Percentiles rank a stretch among this genome's conserved stretches.
phyloP scores from a whole-genome alignment of 2,329 filamentous ascomycete genomes.

The Neonectria hederae region DNA sequence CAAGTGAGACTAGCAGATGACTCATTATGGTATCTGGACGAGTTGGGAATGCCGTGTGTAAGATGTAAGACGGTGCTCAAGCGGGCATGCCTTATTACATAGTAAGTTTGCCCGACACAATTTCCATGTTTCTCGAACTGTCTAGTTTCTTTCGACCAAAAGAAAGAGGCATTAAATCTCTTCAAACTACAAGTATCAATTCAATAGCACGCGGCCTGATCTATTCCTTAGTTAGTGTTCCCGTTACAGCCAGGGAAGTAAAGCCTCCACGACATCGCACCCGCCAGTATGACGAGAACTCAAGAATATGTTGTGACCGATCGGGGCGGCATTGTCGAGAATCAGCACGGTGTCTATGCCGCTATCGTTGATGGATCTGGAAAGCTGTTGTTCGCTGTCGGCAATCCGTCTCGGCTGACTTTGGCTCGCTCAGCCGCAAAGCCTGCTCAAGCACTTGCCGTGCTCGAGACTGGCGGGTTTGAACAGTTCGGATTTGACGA shows the following conservation, averaged over 20 bases:
- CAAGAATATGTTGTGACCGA: constrained; percentile 48
- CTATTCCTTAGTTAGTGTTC: not conserved
- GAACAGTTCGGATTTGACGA: constrained; percentile 50
- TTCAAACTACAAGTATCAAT: not conserved
- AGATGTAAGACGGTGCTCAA: not conserved
- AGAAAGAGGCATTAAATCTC: no score
- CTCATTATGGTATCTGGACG: not conserved
- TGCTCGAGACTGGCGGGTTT: constrained; percentile 53
- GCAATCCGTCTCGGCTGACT: constrained; percentile 53
- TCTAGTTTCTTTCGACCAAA: no score
- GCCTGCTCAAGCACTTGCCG: constrained; percentile 55
- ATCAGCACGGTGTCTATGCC: constrained; percentile 55
- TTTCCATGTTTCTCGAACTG: no score
- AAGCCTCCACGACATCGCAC: not conserved
- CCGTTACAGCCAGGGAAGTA: not conserved
- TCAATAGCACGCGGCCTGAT: not conserved
- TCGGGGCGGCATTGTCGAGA: constrained; percentile 54
- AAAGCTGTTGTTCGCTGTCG: constrained; percentile 50
- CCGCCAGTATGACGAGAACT: not conserved
- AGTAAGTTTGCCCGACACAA: not conserved
- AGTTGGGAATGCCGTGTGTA: not conserved
- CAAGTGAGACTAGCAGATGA: not conserved
- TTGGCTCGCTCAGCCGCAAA: constrained; percentile 58
- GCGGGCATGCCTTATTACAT: not conserved
- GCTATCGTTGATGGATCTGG: constrained; percentile 52